Percentiles rank a stretch among this genome's conserved stretches.
These are phyloP conservation scores for Pseudotsuga menziesii DNA, from an alignment of 75 land plant genomes.

Conservation along the genomic window DNA sequence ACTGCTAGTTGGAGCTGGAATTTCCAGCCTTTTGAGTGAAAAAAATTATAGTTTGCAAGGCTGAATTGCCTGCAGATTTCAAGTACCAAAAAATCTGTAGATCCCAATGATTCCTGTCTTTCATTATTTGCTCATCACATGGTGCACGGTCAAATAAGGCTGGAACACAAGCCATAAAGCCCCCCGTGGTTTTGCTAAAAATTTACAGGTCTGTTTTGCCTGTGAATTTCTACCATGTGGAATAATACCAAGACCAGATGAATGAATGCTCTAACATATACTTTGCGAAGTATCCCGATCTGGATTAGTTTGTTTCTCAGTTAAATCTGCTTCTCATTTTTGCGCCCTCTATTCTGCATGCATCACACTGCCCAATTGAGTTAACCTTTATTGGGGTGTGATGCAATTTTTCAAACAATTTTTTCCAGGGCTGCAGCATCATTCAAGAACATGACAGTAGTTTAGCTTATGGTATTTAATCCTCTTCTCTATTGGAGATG, in stretches of 20 bases:
- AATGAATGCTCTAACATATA: conserved; percentile 10
- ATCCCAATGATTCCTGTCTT: conserved; percentile 10
- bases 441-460: conserved; percentile 4
- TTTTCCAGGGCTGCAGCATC: neutral
- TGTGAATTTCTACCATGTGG: conserved; percentile 9
- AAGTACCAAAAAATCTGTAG: neutral
- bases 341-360: conserved; percentile 2
- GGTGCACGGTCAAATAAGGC: conserved; percentile 4
- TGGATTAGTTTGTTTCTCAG: conserved; percentile 10
- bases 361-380: conserved; percentile 3
- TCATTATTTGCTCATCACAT: conserved; percentile 8
- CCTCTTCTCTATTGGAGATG: neutral
- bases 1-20: conserved; percentile 12
- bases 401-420: neutral
- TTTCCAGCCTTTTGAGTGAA: conserved; percentile 8
- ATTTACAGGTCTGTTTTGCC: neutral
- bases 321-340: neutral
- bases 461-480: neutral
- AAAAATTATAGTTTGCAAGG: conserved; percentile 6
- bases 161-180: conserved; percentile 3
- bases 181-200: conserved; percentile 4
- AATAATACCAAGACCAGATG: conserved; percentile 9
- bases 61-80: conserved; percentile 1
- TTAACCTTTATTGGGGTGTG: conserved; percentile 6
- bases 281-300: conserved; percentile 3